phyloP scores from a whole-genome alignment of 176 grass and related monocot species.

The Triticum urartu region DNA sequence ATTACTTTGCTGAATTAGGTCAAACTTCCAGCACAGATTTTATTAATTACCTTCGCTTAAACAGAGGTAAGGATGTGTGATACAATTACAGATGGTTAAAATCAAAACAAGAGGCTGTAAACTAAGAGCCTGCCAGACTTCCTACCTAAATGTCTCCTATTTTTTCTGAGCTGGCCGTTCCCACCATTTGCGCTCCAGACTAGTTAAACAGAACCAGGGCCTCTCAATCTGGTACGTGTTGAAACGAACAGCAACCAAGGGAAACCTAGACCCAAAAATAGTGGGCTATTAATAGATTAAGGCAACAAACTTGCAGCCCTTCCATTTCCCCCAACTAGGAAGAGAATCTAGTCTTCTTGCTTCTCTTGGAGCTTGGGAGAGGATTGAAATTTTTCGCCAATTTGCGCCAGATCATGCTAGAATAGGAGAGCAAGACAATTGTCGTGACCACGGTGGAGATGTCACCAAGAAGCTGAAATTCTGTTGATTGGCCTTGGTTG shows the following conservation, averaged over 20 bases:
- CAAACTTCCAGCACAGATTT: not conserved
- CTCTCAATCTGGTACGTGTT: conserved; percentile 26
- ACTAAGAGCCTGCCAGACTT: not conserved
- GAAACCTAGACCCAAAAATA: conserved; percentile 39
- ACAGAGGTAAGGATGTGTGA: not conserved
- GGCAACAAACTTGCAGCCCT: conserved; percentile 27
- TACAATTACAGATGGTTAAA: not conserved
- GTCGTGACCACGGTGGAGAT: not conserved
- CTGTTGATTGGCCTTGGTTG: not conserved
- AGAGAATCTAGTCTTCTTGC: conserved; percentile 26
- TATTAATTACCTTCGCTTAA: not conserved
- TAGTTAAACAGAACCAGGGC: conserved; percentile 30
- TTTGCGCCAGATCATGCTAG: conserved; percentile 20
- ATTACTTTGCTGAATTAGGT: not conserved
- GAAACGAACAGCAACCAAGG: conserved; percentile 24
- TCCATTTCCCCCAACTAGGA: conserved; percentile 46
- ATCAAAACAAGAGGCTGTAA: not conserved
- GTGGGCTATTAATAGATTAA: conserved; percentile 49
- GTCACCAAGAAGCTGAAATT: conserved; percentile 31
- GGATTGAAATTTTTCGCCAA: conserved; percentile 22
- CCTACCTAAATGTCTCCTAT: not conserved
- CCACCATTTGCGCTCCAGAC: conserved; percentile 28
- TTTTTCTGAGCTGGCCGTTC: conserved; percentile 2
- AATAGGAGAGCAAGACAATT: conserved; percentile 29
- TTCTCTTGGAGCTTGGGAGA: conserved; percentile 24